These are phyloP conservation scores for Lipomyces starkeyi DNA, from an alignment of 805 yeast genomes.

Conservation along the genomic window DNA sequence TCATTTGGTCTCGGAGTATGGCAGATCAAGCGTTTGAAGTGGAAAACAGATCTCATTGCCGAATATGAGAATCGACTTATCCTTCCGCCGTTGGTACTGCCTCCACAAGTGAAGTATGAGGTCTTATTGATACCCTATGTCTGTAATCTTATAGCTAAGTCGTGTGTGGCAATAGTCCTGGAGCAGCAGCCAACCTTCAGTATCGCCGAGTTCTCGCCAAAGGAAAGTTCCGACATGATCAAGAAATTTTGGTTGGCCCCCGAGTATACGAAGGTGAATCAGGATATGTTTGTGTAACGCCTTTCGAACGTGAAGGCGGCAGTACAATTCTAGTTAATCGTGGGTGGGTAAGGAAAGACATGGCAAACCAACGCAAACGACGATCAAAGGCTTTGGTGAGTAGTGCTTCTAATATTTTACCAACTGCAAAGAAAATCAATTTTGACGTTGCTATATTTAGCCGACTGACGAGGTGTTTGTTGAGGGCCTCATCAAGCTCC, in stretches of 20 bases:
- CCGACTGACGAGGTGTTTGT: conserved; percentile 76
- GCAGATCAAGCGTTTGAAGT: conserved; percentile 83
- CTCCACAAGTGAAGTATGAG: conserved; percentile 48
- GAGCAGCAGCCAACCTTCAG: conserved; percentile 73
- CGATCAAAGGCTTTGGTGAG: conserved; percentile 59
- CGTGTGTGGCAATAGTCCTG: conserved; percentile 56
- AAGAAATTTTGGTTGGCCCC: conserved; percentile 93
- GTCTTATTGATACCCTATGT: not conserved
- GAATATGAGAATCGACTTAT: conserved; percentile 82
- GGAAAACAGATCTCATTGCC: conserved; percentile 87
- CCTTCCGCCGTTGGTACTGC: conserved; percentile 72
- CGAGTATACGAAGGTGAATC: conserved; percentile 70
- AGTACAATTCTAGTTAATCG: conserved; percentile 81
- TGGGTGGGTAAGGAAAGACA: conserved; percentile 86
- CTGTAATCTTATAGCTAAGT: not conserved
- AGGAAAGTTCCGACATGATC: conserved; percentile 81
- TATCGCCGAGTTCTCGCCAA: conserved; percentile 76
- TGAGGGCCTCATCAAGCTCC: conserved; percentile 71
- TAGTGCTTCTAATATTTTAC: not conserved
- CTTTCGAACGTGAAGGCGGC: conserved; percentile 79
- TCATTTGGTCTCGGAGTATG: conserved; percentile 89
- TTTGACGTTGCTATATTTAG: conserved; percentile 9
- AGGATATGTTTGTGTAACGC: conserved; percentile 83
- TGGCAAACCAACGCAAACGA: conserved; percentile 63
- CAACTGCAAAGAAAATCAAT: not conserved